phyloP scores from a whole-genome alignment of 2,329 filamentous ascomycete species.

The Sporothrix variecibatus region DNA sequence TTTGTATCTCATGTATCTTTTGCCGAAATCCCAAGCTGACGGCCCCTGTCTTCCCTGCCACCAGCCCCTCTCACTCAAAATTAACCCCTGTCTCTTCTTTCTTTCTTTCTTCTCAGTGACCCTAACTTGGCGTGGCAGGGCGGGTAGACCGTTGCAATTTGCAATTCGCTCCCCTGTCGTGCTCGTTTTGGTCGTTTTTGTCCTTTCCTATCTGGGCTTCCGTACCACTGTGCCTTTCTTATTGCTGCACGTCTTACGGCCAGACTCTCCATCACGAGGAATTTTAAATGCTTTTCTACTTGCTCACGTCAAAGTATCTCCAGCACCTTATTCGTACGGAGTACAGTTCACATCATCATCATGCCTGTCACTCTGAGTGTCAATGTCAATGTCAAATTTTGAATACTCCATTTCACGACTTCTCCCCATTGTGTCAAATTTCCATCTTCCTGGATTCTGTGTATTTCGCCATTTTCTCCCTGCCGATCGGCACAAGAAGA shows the following conservation, averaged over 20 bases:
- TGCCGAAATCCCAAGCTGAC: neutral
- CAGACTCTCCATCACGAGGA: neutral
- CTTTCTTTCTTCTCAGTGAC: neutral
- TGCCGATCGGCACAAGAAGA: neutral
- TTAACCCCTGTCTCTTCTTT: neutral
- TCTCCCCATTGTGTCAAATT: neutral
- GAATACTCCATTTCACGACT: neutral
- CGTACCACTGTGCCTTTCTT: neutral
- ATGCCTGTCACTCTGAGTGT: neutral
- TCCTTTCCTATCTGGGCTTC: neutral
- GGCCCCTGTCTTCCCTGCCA: neutral
- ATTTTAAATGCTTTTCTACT: neutral
- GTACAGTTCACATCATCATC: too few species aligned
- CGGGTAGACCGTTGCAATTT: constrained; percentile 1
- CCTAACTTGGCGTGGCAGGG: neutral
- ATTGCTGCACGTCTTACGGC: too few species aligned
- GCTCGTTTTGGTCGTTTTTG: neutral
- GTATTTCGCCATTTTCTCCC: neutral
- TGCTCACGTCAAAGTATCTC: neutral
- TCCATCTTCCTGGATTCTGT: neutral
- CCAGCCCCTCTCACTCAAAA: neutral
- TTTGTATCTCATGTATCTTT: neutral
- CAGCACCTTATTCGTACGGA: too few species aligned
- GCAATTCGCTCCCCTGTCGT: neutral
- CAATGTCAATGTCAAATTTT: neutral